Base-by-base conservation (phyloP, 805 yeast genomes). In the Suhomyces tanzawaensis region DNA sequence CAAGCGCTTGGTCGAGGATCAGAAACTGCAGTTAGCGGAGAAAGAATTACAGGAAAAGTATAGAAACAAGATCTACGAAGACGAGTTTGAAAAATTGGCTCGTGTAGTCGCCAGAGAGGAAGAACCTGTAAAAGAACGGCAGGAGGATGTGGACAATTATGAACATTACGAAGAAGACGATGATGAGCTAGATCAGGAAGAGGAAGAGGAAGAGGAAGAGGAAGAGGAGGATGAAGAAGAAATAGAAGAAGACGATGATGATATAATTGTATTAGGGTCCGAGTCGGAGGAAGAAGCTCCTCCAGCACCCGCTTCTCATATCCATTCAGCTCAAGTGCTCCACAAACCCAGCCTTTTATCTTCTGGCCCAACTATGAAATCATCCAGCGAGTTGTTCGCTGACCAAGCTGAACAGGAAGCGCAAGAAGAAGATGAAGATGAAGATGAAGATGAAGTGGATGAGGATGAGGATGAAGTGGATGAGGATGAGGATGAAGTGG, bases 11-110 rank as follows among this genome's bases (percentile, higher is more conserved):
- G 34, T 41, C 4, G 36, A 47, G 11, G 37, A 39, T 8, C 25
- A 46, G 3, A 22, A 26, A 15, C 24, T 36, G 14, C 32, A 39
- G 22, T 29, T 33, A 11, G 22, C 45, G 12, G 48, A 43, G 18
- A 57, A 57, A 5, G 46, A 43, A 18, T 42, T 64, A 23, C 48
- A 50, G 31, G 41, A 21, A n/a, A 43, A 48, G 34, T 47, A 48
- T 39, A 37, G 48, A 14, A 34, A 39, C 19, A 52, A 53, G 42
- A 53, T 63, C 26, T 55, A 48, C 36, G 62, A 55, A 42, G 58
- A 52, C n/a, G 42, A 50, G 13, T 59, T 60, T 27, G 52, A 49
- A 19, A 51, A 52, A 40, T 46, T 60, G 37, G 24, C 23, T 13
- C 9, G 17, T 7, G 18, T 22, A n/a, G 14, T 33, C 11, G 35